phyloP scores from a whole-genome alignment of 306 rosid species.

The Medicago lupulina region DNA sequence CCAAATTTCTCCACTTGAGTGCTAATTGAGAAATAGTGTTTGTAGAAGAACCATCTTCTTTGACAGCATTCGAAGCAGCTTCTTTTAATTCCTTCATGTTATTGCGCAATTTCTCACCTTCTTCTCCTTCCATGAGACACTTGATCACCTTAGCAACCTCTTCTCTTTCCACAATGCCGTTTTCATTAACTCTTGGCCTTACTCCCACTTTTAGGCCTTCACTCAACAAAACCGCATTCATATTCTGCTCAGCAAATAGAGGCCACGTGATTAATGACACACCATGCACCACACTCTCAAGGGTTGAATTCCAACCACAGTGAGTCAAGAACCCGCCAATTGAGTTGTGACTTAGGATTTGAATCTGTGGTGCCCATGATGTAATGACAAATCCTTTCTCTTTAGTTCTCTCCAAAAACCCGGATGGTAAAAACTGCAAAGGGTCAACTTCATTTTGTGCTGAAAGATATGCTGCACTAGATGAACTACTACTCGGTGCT shows the following conservation, averaged over 20 bases:
- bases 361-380: conserved; percentile 38
- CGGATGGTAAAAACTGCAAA: conserved; percentile 8
- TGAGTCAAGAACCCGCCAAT: conserved; percentile 37
- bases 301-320: conserved; percentile 32
- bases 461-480: not conserved
- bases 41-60: conserved; percentile 35
- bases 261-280: conserved; percentile 41
- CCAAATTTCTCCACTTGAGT: conserved; percentile 14
- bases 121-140: conserved; percentile 12
- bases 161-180: conserved; percentile 16
- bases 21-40: conserved; percentile 26
- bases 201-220: conserved; percentile 37
- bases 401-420: conserved; percentile 29
- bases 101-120: not conserved
- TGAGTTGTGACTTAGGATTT: conserved; percentile 33
- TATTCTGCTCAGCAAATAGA: conserved; percentile 38
- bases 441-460: conserved; percentile 11
- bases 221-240: conserved; percentile 28
- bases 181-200: conserved; percentile 16
- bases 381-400: conserved; percentile 35
- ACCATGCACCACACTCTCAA: conserved; percentile 30
- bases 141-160: conserved; percentile 8
- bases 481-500: conserved; percentile 22
- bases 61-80: not conserved
- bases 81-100: conserved; percentile 32